Evolutionary conservation across 768 basidiomycete genomes (phyloP), one percentile per base, ranked within the genome.

Genomic region (Antrodiella citrinella): DNA sequence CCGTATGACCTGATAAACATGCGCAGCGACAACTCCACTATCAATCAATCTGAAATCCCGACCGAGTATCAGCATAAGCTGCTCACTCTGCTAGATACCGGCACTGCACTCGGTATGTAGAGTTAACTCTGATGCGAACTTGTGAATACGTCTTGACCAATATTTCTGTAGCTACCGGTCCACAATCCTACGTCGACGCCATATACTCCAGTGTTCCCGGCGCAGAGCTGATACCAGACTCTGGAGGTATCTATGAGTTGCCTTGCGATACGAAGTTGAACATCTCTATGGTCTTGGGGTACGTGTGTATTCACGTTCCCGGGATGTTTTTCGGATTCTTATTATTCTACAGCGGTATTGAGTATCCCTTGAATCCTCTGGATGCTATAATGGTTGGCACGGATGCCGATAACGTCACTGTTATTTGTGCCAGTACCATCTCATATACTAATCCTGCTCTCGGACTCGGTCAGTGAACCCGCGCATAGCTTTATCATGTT

Each of bases 251-350:
- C 3, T 57, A 51, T 22, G n/a, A 18, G 4, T 4, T 57, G 1
- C 56, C 56, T 4, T 57, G 56, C 44, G 50, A 57, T 41, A 51
- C 51, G 38, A 52, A 50, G n/a, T 22, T 45, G 3, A 54, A 57
- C 43, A 44, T 57, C 18, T 49, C 47, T 38, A 46, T 57, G 38
- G 26, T 49, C n/a, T 57, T 57, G 38, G 47, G 49, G 55, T 54
- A 26, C n/a, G 52, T 51, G n/a, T 3, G 25, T 53, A 20, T n/a
- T 15, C 7, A n/a, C 18, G 12, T 47, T 13, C 21, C 15, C 21
- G n/a, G n/a, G 10, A 22, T 19, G 21, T 44, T 5, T 19, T 18
- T 13, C 25, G 5, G 5, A 4, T 13, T 21, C 26, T 5, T 24
- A 2, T 19, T 4, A 4, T 15, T 22, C n/a, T 3, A 25, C 39